Conservation (phyloP, 2,329 filamentous ascomycete genomes). For the Calonectria hawksworthii region DNA sequence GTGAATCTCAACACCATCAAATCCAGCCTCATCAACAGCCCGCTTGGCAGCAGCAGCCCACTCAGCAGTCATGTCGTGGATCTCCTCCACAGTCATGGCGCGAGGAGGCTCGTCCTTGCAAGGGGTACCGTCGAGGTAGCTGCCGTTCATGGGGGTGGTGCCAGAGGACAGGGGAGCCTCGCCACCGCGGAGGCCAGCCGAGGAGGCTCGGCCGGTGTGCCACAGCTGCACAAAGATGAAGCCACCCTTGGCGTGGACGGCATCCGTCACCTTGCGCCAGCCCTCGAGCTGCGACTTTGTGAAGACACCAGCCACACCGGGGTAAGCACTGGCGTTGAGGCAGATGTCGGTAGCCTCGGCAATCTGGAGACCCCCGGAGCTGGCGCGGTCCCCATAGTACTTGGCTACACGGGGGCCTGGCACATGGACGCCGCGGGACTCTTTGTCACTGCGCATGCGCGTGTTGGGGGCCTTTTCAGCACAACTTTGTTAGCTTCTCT, state of each 20-base stretch:
- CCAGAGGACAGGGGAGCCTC: conserved; percentile 41
- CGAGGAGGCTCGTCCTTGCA: conserved; percentile 62
- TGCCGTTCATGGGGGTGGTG: conserved; percentile 58
- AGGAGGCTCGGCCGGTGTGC: conserved; percentile 69
- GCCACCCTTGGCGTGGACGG: conserved; percentile 48
- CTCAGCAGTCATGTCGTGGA: conserved; percentile 71
- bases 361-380: conserved; percentile 48
- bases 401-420: conserved; percentile 46
- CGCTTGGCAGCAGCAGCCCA: conserved; percentile 69
- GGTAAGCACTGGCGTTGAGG: conserved; percentile 46
- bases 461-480: conserved; percentile 42
- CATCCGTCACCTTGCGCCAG: conserved; percentile 46
- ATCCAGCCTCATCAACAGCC: conserved; percentile 71
- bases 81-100: conserved; percentile 75
- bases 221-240: conserved; percentile 73
- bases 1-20: conserved; percentile 78
- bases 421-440: conserved; percentile 51
- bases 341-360: conserved; percentile 51
- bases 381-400: conserved; percentile 51
- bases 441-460: conserved; percentile 43
- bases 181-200: conserved; percentile 41
- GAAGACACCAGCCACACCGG: conserved; percentile 48
- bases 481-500: too few relatives aligned
- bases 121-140: conserved; percentile 55
- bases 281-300: conserved; percentile 47